Evolutionary conservation across 495 filamentous ascomycete species (phyloP), one percentile per base, ranked within the genome.

Genomic region (Podospora pseudoanserina): DNA sequence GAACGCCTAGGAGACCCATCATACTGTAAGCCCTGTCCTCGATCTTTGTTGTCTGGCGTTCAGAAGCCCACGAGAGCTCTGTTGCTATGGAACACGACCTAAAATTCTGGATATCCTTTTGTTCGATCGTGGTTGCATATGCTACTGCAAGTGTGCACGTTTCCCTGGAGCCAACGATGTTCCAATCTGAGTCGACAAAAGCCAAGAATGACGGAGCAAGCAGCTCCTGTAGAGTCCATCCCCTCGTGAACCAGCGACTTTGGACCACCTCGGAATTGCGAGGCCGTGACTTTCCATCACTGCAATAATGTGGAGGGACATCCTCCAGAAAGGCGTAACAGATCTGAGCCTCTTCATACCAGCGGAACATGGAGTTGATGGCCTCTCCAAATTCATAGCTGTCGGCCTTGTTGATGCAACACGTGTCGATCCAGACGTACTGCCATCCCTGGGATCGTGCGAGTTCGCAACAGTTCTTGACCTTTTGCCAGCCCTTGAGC

Each of bases 301-400:
- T 49, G 15, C 39, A 49, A 49, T 49, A 49, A 13, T 16, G 39
- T 3, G 39, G 39, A 13, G 39, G 13, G 9, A 58, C 55, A 49
- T 77, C 75, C 3, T 60, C 64, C 20, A 75, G 69, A 58, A 68
- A 75, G 4, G 74, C 77, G 23, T 74, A 79, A 59, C 79, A 81
- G 0, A 76, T 57, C 0, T 11, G 28, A 5, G 78, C 72, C 0
- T 71, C n/a, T 19, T 69, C 30, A 26, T 81, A 81, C 79, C 76
- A 82, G 5, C 53, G 58, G 64, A 72, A 84, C 82, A 84, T 84
- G 2, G 79, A 81, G 30, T 83, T 84, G 34, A 84, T 80, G 39
- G 78, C 79, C 61, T 81, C 79, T 32, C 68, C 72, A 0, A 80
- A 71, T 63, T 82, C 79, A 1, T 75, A 73, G 23, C 77, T 80